A percentile compares a stretch with the other conserved stretches of the same genome.
These are phyloP conservation scores for Cetradonia linearis DNA, from an alignment of 495 filamentous ascomycete species.

Conservation along the genomic window DNA sequence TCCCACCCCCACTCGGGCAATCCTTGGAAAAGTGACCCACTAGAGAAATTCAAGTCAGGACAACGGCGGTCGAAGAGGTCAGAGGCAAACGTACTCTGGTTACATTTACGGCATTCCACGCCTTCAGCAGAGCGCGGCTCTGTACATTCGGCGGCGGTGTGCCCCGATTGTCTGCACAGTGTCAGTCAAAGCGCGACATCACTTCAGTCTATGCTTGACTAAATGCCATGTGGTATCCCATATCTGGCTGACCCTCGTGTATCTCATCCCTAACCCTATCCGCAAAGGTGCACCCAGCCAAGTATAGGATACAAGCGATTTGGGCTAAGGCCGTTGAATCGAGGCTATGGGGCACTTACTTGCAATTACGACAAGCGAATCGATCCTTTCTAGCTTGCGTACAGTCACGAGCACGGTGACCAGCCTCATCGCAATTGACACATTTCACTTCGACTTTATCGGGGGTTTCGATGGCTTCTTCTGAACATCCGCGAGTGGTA, in stretches of 20 bases:
- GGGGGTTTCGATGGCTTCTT: slow-evolving; percentile 44
- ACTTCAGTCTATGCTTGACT: background rate
- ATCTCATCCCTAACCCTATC: too few relatives aligned
- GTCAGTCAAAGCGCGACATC: slow-evolving; percentile 17
- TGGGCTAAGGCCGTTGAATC: background rate
- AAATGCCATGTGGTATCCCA: background rate
- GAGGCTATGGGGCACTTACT: slow-evolving; percentile 34
- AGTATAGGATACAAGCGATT: too few relatives aligned
- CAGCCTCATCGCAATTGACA: slow-evolving; percentile 58
- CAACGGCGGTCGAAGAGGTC: slow-evolving; percentile 7
- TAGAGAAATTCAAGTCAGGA: slow-evolving; percentile 27
- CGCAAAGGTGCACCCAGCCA: too few relatives aligned
- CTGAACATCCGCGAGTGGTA: slow-evolving; percentile 49
- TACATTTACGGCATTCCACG: slow-evolving; percentile 74
- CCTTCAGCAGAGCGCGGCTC: slow-evolving; percentile 61
- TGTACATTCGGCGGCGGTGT: slow-evolving; percentile 51
- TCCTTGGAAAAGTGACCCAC: slow-evolving; percentile 78
- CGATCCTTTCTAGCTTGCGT: slow-evolving; percentile 36
- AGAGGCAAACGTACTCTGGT: slow-evolving; percentile 43
- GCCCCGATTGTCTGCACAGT: slow-evolving; percentile 41
- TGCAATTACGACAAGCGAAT: slow-evolving; percentile 76
- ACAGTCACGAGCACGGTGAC: slow-evolving; percentile 67
- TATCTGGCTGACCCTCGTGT: too few relatives aligned
- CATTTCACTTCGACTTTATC: slow-evolving; percentile 53
- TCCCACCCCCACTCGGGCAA: slow-evolving; percentile 53